Conservation (phyloP, 2,329 filamentous ascomycete genomes). For the Fusarium coffeatum region DNA sequence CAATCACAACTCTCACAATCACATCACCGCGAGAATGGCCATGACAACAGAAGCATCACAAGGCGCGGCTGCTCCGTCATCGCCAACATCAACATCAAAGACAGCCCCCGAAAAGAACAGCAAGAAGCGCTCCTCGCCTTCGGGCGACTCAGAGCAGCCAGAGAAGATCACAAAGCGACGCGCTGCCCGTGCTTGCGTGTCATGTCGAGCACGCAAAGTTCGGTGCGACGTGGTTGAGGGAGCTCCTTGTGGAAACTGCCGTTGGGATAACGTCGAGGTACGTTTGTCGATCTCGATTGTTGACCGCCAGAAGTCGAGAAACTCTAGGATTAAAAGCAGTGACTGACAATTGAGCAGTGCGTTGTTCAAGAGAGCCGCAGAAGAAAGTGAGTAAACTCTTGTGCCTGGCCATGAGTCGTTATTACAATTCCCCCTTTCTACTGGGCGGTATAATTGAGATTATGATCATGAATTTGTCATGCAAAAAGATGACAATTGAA, state of each 20-base stretch:
- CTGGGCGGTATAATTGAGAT: slow-evolving; percentile 16
- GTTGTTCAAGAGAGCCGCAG: slow-evolving; percentile 84
- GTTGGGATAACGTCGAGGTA: slow-evolving; percentile 78
- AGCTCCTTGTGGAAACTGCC: slow-evolving; percentile 87
- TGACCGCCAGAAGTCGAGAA: slow-evolving; percentile 11
- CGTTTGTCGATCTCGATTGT: slow-evolving; percentile 26
- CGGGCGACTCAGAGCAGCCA: slow-evolving; percentile 47
- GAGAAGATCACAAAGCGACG: slow-evolving; percentile 76
- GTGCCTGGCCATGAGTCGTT: slow-evolving; percentile 14
- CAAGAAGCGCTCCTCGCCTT: slow-evolving; percentile 52
- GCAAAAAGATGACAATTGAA: slow-evolving; percentile 8
- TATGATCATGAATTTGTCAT: slow-evolving; percentile 30
- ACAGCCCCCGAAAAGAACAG: slow-evolving; percentile 46
- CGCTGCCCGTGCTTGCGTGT: slow-evolving; percentile 91
- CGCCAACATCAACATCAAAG: slow-evolving; percentile 48
- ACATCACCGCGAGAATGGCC: slow-evolving; percentile 32
- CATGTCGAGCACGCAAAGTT: slow-evolving; percentile 89
- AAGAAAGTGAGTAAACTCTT: slow-evolving; percentile 74
- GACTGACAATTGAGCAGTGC: slow-evolving; percentile 58
- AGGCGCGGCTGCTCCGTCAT: slow-evolving; percentile 45
- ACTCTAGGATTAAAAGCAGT: slow-evolving; percentile 20
- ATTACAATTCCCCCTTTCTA: slow-evolving; percentile 2
- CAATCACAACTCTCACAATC: slow-evolving; percentile 2
- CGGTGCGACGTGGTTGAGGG: slow-evolving; percentile 93
- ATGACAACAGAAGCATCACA: slow-evolving; percentile 39